Conservation (phyloP, 2,329 filamentous ascomycete species). For the Phaeosphaeriaceae sp. region DNA sequence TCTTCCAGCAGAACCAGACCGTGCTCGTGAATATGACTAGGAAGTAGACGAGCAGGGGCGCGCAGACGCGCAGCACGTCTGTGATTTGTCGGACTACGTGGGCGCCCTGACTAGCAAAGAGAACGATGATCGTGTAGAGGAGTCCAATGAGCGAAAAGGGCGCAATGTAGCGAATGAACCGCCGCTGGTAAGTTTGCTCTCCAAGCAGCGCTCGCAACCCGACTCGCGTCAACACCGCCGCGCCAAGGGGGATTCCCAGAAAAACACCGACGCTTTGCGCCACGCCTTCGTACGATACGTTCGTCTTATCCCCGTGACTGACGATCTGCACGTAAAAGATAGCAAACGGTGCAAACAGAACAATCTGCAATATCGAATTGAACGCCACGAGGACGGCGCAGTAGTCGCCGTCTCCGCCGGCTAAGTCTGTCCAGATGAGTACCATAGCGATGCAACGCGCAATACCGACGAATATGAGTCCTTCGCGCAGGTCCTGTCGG, state of each 20-base stretch:
- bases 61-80: constrained; percentile 79
- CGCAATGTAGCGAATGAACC: constrained; percentile 73
- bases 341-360: constrained; percentile 56
- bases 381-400: constrained; percentile 68
- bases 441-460: constrained; percentile 92
- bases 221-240: constrained; percentile 78
- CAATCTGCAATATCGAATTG: constrained; percentile 58
- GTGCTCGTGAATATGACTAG: constrained; percentile 75
- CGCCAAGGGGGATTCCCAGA: constrained; percentile 79
- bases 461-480: constrained; percentile 81
- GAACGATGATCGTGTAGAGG: constrained; percentile 83
- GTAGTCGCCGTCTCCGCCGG: constrained; percentile 80
- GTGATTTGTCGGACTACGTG: constrained; percentile 84
- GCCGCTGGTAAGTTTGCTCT: constrained; percentile 67
- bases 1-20: constrained; percentile 64
- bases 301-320: constrained; percentile 55
- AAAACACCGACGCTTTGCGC: constrained; percentile 85
- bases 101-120: constrained; percentile 85
- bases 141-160: constrained; percentile 84
- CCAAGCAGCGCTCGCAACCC: constrained; percentile 63
- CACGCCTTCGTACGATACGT: constrained; percentile 68
- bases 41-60: constrained; percentile 85
- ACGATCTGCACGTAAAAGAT: constrained; percentile 70
- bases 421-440: constrained; percentile 79
- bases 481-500: constrained; percentile 60